Base-by-base conservation (phyloP, 2,329 filamentous ascomycete genomes). In the Colletotrichum agaves region DNA sequence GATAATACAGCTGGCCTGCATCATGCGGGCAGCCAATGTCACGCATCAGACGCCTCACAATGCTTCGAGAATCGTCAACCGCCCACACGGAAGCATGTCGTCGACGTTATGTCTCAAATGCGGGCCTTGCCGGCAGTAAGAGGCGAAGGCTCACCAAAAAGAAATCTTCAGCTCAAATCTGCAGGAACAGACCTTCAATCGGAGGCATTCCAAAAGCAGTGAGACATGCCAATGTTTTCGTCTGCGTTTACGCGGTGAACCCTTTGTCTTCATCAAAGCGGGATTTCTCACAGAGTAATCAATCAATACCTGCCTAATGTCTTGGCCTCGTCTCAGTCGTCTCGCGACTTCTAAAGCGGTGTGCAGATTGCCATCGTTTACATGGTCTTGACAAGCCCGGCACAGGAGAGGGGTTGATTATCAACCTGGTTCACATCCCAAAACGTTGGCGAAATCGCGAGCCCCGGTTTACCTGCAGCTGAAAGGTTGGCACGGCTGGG, bases 221-320 rank as follows among this genome's bases (percentile, higher is more conserved):
- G 64, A 67, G 64, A 67, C 64, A 63, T 67, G 64, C 64, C 60
- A 59, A 63, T 59, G 60, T 63, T 67, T 67, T 67, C 55, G 60
- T n/a, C 46, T 23, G 13, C 50, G 21, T 37, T 53, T 12, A 23
- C 41, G 27, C 47, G 56, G 33, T 33, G 35, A 41, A 33, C 23
- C 27, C 5, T 27, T 7, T 27, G 5, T 2, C 6, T 27, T 19
- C 60, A 67, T 57, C 37, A 67, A 47, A 15, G 39, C 44, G 37
- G 31, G 17, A 27, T 37, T 3, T 44, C 15, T 31, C 5, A 8
- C 37, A 41, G 33, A 53, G 23, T 27, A 52, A 59, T 57, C 59
- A 62, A 50, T 43, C 52, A 17, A 11, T 23, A 21, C 47, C 44
- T 39, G 33, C 11, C 27, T 19, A 17, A 44, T 23, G 19, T 58